Percentiles rank a stretch among this genome's conserved stretches.
Evolutionary conservation across 2,329 filamentous ascomycete genomes (phyloP).

Genomic region (Aspergillus ustus): DNA sequence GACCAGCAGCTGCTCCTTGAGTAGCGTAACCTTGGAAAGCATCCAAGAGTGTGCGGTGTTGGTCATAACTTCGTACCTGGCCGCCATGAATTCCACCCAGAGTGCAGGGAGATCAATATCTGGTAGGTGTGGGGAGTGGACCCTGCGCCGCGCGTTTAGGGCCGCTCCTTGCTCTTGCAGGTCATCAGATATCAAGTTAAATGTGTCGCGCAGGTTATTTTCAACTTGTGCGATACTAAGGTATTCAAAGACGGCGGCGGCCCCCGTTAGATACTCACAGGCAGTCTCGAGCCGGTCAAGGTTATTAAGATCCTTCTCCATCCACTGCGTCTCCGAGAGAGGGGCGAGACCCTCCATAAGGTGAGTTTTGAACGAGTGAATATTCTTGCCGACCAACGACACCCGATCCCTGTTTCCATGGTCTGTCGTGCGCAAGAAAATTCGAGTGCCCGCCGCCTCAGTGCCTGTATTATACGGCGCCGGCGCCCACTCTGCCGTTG

Average conservation of each 20-base stretch:
- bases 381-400: not conserved
- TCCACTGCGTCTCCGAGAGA: not conserved
- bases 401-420: not conserved
- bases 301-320: not conserved
- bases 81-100: not conserved
- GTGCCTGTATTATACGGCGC: not conserved
- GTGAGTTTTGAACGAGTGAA: not conserved
- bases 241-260: not conserved
- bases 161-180: not conserved
- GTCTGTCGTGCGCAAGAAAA: not conserved
- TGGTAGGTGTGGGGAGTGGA: not conserved
- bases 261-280: not conserved
- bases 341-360: not conserved
- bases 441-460: not conserved
- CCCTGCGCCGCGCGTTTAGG: not conserved
- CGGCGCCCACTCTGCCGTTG: not conserved
- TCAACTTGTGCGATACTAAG: not conserved
- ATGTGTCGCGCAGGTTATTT: not conserved
- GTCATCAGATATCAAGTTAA: not conserved
- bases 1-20: not conserved
- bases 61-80: not conserved
- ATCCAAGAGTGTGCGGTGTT: not conserved
- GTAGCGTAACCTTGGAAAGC: not conserved
- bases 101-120: not conserved
- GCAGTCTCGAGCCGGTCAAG: not conserved